phyloP scores from a whole-genome alignment of 176 grass and related monocot genomes.

The Musa schizocarpa region DNA sequence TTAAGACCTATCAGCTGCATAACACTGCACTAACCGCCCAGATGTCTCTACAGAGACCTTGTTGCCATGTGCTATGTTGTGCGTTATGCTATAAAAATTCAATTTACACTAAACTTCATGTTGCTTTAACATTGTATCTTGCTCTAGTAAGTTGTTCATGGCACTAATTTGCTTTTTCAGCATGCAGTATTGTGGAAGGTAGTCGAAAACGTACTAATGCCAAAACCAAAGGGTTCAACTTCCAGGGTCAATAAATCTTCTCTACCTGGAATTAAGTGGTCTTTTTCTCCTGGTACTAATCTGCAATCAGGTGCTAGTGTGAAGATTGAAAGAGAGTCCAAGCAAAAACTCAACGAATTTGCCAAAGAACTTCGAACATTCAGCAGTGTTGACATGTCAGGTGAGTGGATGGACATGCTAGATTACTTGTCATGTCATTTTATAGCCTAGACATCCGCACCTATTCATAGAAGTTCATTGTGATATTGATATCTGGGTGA shows the following conservation, averaged over 20 bases:
- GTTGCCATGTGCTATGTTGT: not conserved
- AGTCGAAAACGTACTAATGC: slow-evolving; percentile 48
- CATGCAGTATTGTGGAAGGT: slow-evolving; percentile 83
- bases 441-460: not conserved
- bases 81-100: not conserved
- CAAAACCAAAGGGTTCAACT: slow-evolving; percentile 31
- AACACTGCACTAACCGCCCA: too few species aligned
- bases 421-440: not conserved
- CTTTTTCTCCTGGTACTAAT: slow-evolving; percentile 76
- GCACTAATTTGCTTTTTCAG: slow-evolving; percentile 62
- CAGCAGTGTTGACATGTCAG: slow-evolving; percentile 79
- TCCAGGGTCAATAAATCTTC: slow-evolving; percentile 11
- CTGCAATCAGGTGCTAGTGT: slow-evolving; percentile 27
- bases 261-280: slow-evolving; percentile 50
- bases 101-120: not conserved
- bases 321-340: slow-evolving; percentile 52
- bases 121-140: not conserved
- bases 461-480: not conserved
- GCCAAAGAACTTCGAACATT: slow-evolving; percentile 63
- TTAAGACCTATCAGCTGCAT: too few species aligned
- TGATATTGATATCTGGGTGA: not conserved
- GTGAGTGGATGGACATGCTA: slow-evolving; percentile 24
- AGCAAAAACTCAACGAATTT: slow-evolving; percentile 75
- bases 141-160: slow-evolving; percentile 8
- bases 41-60: too few species aligned